Evolutionary conservation across 2,329 filamentous ascomycete genomes (phyloP).

Genomic region (Lachnum nothofagi): DNA sequence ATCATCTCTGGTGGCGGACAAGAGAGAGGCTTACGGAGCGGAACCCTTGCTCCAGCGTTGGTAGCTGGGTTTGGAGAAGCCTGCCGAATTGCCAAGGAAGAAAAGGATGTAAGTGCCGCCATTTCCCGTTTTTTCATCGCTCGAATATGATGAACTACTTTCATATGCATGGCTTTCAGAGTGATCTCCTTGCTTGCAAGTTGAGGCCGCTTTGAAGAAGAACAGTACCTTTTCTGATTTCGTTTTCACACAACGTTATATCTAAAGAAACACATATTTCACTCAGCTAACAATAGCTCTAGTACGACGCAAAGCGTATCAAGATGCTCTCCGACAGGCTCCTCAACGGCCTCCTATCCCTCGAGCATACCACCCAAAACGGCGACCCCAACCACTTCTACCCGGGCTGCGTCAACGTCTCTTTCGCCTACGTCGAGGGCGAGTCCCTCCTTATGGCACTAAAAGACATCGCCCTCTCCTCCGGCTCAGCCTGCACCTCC

Average conservation of each 20-base stretch:
- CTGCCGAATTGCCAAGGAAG: conserved; percentile 82
- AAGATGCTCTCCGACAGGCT: conserved; percentile 77
- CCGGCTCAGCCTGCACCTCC: conserved; percentile 93
- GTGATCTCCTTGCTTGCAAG: conserved; percentile 45
- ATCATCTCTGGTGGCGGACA: conserved; percentile 96
- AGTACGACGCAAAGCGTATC: conserved; percentile 92
- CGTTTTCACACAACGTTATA: conserved; percentile 20
- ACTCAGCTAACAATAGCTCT: conserved; percentile 22
- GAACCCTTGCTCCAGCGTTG: conserved; percentile 83
- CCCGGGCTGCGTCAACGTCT: conserved; percentile 95
- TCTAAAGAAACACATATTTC: conserved; percentile 9
- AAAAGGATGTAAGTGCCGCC: conserved; percentile 69
- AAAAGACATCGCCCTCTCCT: conserved; percentile 95
- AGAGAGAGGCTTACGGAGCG: conserved; percentile 89
- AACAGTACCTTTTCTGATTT: conserved; percentile 31
- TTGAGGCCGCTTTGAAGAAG: conserved; percentile 34
- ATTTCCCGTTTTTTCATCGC: conserved; percentile 15
- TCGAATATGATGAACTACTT: conserved; percentile 72
- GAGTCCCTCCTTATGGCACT: conserved; percentile 97
- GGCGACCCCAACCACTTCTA: conserved; percentile 81
- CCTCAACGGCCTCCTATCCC: conserved; percentile 71
- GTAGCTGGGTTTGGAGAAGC: conserved; percentile 94
- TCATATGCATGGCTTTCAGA: conserved; percentile 89
- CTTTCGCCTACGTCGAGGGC: conserved; percentile 96
- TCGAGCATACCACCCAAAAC: conserved; percentile 92